Evolutionary conservation across 441 rosid species (phyloP).

Genomic region (Breynia disticha): DNA sequence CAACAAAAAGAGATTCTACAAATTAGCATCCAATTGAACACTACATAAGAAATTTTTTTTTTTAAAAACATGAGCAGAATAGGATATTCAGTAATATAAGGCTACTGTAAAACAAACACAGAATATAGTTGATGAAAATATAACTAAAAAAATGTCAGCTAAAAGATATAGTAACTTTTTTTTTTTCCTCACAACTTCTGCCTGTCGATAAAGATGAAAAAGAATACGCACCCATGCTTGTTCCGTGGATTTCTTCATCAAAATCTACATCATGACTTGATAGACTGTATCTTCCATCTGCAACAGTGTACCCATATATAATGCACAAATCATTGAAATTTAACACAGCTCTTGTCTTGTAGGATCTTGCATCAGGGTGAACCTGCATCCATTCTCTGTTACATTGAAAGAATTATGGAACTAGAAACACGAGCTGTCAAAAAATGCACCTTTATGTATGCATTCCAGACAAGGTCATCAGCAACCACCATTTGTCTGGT

Average conservation of each 20-base stretch:
- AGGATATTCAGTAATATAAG: too few relatives aligned
- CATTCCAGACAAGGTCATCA: slow-evolving; percentile 57
- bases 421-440: slow-evolving; percentile 1
- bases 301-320: slow-evolving; percentile 67
- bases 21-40: too few relatives aligned
- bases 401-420: background rate
- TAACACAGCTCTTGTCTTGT: slow-evolving; percentile 60
- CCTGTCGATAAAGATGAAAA: background rate
- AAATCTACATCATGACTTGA: slow-evolving; percentile 82
- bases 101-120: too few relatives aligned
- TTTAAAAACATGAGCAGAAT: too few relatives aligned
- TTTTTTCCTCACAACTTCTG: too few relatives aligned
- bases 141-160: too few relatives aligned
- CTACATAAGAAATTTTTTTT: too few relatives aligned
- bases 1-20: too few relatives aligned
- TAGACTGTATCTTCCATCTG: slow-evolving; percentile 89
- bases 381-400: slow-evolving; percentile 34
- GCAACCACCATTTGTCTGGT: slow-evolving; percentile 60
- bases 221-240: slow-evolving; percentile 38
- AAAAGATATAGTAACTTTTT: too few relatives aligned
- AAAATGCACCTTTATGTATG: slow-evolving; percentile 49
- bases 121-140: too few relatives aligned
- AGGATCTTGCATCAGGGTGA: slow-evolving; percentile 62
- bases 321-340: slow-evolving; percentile 67
- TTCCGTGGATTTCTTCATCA: slow-evolving; percentile 56